Evolutionary conservation across 2,329 filamentous ascomycete genomes (phyloP).

Genomic region (Cladosporium phlei): DNA sequence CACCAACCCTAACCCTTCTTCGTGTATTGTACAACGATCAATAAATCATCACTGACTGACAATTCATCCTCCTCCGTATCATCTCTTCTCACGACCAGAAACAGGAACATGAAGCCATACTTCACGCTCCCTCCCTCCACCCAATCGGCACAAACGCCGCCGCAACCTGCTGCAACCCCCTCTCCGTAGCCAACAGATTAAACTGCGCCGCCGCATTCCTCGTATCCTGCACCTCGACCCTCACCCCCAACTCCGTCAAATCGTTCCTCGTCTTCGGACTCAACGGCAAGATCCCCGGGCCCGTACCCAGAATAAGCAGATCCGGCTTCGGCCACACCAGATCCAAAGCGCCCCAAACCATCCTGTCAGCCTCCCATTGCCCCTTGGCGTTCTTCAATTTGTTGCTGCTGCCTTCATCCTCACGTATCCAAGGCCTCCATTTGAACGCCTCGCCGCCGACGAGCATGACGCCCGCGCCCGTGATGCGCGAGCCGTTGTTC

Average conservation of each 20-base stretch:
- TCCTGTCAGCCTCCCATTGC: conserved; percentile 70
- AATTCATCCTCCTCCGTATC: no score
- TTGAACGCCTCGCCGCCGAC: conserved; percentile 81
- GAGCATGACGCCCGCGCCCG: conserved; percentile 67
- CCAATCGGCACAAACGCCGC: conserved; percentile 83
- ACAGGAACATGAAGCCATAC: neutral
- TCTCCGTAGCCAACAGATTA: conserved; percentile 90
- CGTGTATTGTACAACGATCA: no score
- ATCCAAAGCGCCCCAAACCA: conserved; percentile 69
- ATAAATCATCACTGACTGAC: no score
- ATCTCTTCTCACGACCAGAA: no score
- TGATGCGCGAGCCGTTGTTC: conserved; percentile 71
- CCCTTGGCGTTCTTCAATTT: conserved; percentile 68
- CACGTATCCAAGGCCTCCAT: conserved; percentile 72
- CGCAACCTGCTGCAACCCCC: conserved; percentile 78
- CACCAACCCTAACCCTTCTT: no score
- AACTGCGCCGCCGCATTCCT: conserved; percentile 91
- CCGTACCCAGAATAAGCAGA: conserved; percentile 82
- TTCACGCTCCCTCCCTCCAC: conserved; percentile 58
- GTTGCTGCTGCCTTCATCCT: conserved; percentile 28
- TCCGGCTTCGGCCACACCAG: conserved; percentile 90
- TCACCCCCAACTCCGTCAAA: conserved; percentile 73
- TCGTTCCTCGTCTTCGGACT: conserved; percentile 67
- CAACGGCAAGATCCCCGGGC: conserved; percentile 68
- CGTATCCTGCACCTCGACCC: conserved; percentile 85